A percentile compares a stretch with the other conserved stretches of the same genome.
Conservation (phyloP, 768 basidiomycete genomes). For the Exidia glandulosa region DNA sequence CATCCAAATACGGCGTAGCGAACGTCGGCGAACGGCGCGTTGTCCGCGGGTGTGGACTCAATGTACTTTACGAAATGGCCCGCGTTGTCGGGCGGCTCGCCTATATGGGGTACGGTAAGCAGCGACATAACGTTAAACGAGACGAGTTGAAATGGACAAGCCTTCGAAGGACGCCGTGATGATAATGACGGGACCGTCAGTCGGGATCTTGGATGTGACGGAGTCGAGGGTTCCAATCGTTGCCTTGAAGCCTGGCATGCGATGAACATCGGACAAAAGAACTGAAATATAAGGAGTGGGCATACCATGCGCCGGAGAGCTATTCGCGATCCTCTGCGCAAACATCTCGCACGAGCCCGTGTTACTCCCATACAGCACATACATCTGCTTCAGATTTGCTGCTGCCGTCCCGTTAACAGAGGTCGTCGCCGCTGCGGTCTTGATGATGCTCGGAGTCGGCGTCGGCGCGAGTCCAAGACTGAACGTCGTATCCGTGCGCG, state of each 20-base stretch:
- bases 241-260: slow-evolving; percentile 24
- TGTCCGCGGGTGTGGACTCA: not conserved
- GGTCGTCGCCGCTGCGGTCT: slow-evolving; percentile 6
- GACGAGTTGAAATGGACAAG: slow-evolving; percentile 1
- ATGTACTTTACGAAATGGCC: slow-evolving; percentile 30
- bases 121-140: not conserved
- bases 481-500: slow-evolving; percentile 19
- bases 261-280: slow-evolving; percentile 3
- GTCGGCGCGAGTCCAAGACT: not conserved
- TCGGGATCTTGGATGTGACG: slow-evolving; percentile 24
- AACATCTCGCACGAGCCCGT: slow-evolving; percentile 39
- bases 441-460: not conserved
- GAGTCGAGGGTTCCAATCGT: slow-evolving; percentile 32
- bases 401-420: not conserved
- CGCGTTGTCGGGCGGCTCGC: slow-evolving; percentile 39
- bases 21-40: not conserved
- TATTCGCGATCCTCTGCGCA: slow-evolving; percentile 32
- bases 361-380: slow-evolving; percentile 35
- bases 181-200: slow-evolving; percentile 33
- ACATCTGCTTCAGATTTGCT: too few species aligned
- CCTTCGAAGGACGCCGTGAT: slow-evolving; percentile 40
- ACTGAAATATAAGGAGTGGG: not conserved
- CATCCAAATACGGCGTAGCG: slow-evolving; percentile 14
- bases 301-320: slow-evolving; percentile 27
- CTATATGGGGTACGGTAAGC: slow-evolving; percentile 8